Base-by-base conservation (phyloP, 805 yeast species). In the Suhomyces vadensis region DNA sequence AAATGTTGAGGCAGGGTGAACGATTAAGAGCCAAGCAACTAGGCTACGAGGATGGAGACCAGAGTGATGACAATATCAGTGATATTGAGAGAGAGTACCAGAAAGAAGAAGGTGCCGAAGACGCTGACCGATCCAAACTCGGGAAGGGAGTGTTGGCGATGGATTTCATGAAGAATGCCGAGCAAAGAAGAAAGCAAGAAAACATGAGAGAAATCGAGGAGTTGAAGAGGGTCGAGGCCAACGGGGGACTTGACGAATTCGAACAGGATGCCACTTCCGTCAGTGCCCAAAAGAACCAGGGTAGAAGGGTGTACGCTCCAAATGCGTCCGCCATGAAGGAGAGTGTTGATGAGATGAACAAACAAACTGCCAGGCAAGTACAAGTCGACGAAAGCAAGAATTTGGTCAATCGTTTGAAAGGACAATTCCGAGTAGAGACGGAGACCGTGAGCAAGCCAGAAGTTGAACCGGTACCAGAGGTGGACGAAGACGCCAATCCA, bases 131-230 rank as follows among this genome's bases (percentile, higher is more conserved):
- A 19, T 49, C 48, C 7, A 75, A 71, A 36, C 63, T 83, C n/a
- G 91, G 94, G 16, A 92, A 91, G 63, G 97, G 98, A 43, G 83
- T 92, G 16, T 68, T 92, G 77, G 85, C 82, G 39, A 94, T 94
- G 98, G 95, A 91, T 53, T 92, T 92, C 64, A 92, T 92, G 98
- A 83, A 77, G 52, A 85, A 85, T 48, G 98, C 98, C 1, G 95
- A 85, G 49, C 83, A 82, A 44, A 77, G 83, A 52, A 78, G 80
- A 49, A 77, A 73, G 46, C 74, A 76, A 42, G 81, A 75, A 35
- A 91, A 88, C 61, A 64, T 73, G 41, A 72, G 74, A 46, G 75
- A 77, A 24, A 61, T 82, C 35, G 77, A 73, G 47, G 69, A 71
- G 38, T 58, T 88, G 44, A 77, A 77, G 51, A 60, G 52, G n/a